Base-by-base conservation (phyloP, 371 early-diverging fungal species). In the Mortierella sp. region DNA sequence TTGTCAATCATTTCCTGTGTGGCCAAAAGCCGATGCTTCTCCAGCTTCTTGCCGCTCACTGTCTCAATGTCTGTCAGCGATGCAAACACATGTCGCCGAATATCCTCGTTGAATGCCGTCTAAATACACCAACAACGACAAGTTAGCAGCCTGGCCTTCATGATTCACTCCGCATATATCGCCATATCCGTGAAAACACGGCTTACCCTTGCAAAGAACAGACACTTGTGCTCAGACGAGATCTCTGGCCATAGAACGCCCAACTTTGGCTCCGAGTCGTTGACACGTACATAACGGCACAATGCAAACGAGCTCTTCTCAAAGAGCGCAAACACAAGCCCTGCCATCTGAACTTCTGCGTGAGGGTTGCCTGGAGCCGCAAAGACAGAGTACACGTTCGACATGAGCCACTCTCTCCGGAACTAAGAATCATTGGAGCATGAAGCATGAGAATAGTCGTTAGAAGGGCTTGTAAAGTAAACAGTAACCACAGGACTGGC, bases 71-170 rank as follows among this genome's bases (percentile, higher is more conserved):
- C 80, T 40, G 89, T 88, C 75, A 95, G 74, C 13, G 92, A 86
- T 24, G 90, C 82, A 82, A 94, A 94, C 0, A 88, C 73, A 74
- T 88, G 91, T 13, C 88, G 87, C 1, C 93, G 92, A 40, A 93
- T 77, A 81, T 95, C 96, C 59, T 95, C 94, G 43, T 89, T 89
- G 88, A 92, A 96, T 9, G 96, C 94, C 26, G 95, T 76, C 94
- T 94, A 78, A 44, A 21, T 19, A 16, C 34, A 48, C 21, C 28
- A 40, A 72, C 34, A 10, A 31, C 48, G 11, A 5, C 40, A 34
- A 51, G 31, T 37, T n/a, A 50, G 48, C 13, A 73, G 55, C 8
- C 16, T 53, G 9, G 4, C 4, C 9, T 0, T 54, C 4, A 34
- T 37, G 9, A 24, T 72, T 21, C 16, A 6, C 5, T 34, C 14